Evolutionary conservation across 1,284 basidiomycete genomes (phyloP), one percentile per base, ranked within the genome.

Genomic region (Sporisorium graminicola): DNA sequence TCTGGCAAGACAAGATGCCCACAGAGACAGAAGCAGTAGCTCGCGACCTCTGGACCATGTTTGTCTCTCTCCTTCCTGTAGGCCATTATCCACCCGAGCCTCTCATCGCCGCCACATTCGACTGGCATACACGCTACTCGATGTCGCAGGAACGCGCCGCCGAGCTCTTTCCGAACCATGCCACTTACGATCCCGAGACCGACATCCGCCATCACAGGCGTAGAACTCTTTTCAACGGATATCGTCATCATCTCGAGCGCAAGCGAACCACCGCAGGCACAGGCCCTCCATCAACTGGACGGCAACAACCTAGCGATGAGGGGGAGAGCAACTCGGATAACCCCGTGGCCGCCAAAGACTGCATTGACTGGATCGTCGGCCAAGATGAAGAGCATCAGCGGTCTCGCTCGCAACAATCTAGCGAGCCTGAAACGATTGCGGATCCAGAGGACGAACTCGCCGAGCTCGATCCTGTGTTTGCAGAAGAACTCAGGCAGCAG

Each of bases 31-130:
- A 82, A 62, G 66, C 74, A 4, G 59, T 80, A 2, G 78, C 79
- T n/a, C 73, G 79, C 18, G 81, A 82, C 24, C 66, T 81, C 0
- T 82, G 81, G 81, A 63, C 81, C 14, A 69, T 81, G 60, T 75
- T 74, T 37, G 71, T 81, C 14, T 78, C 79, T 1, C 61, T 59
- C 9, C 55, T 72, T 5, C 65, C 71, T 13, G 58, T 65, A 13
- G 71, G 65, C 9, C 61, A 77, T 22, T 77, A 59, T 40, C 74
- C 74, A 16, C 69, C 74, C 1, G 74, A 77, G 49, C 74, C 74
- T 5, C 63, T 77, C 26, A 68, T 77, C n/a, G 70, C 74, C 2
- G 74, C 74, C 13, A 76, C 74, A 0, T 76, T 76, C 44, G 74
- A 76, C 42, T 76, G 73, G 73, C 73, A 75, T 22, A 75, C 67